Conservation (phyloP, 2,329 filamentous ascomycete species). For the Berkeleyomyces rouxiae region DNA sequence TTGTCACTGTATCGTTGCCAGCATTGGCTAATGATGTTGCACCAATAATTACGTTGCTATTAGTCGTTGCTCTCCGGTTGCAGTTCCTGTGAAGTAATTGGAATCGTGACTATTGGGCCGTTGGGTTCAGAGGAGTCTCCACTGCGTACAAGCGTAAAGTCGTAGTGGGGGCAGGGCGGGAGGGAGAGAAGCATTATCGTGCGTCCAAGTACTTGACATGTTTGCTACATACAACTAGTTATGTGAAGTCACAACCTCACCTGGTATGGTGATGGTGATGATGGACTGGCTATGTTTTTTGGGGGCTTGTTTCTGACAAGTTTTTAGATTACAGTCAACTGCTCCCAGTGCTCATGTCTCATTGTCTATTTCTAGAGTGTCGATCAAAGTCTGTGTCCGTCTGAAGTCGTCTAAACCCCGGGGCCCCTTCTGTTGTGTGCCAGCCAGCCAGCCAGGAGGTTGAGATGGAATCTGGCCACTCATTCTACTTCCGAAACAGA, state of each 20-base stretch:
- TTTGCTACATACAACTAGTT: too few species aligned
- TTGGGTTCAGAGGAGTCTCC: background rate
- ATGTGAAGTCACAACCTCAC: background rate
- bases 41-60: background rate
- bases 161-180: background rate
- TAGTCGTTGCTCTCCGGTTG: background rate
- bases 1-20: too few species aligned
- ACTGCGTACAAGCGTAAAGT: background rate
- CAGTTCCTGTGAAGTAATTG: conserved; percentile 1
- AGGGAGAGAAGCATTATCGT: background rate
- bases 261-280: background rate
- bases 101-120: background rate
- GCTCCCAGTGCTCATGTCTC: background rate
- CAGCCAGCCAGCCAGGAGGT: background rate
- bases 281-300: background rate
- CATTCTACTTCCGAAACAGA: background rate
- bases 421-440: background rate
- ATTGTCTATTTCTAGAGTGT: background rate
- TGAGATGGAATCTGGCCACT: background rate
- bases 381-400: background rate
- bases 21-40: background rate
- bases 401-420: background rate
- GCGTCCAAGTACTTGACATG: background rate
- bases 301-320: background rate
- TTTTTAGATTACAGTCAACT: background rate